A percentile compares a stretch with the other conserved stretches of the same genome.
These are phyloP conservation scores for Tilletia setariae DNA, from an alignment of 1,284 basidiomycete genomes.

Conservation along the genomic window DNA sequence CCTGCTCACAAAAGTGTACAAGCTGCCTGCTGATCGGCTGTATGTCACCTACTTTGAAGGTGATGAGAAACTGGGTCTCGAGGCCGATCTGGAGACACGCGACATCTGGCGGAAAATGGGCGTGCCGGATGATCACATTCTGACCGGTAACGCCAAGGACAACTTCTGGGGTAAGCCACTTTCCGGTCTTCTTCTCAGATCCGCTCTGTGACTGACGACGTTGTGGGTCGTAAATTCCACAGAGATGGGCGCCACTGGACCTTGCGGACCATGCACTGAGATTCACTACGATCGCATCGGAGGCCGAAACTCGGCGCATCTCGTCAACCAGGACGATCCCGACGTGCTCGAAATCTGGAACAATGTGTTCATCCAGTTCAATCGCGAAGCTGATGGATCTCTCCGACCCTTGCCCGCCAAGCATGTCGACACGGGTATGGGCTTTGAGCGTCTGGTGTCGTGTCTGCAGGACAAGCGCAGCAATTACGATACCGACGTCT, in stretches of 20 bases:
- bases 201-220: neutral
- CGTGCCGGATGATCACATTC: conserved; percentile 80
- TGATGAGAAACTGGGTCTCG: conserved; percentile 77
- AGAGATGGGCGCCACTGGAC: conserved; percentile 98
- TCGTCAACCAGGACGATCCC: conserved; percentile 93
- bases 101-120: conserved; percentile 83
- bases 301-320: conserved; percentile 80
- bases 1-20: conserved; percentile 82
- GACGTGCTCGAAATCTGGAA: conserved; percentile 99
- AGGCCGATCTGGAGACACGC: conserved; percentile 77
- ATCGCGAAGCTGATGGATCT: conserved; percentile 83
- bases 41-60: conserved; percentile 99
- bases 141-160: conserved; percentile 92
- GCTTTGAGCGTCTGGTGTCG: conserved; percentile 94
- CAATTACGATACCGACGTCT: conserved; percentile 97
- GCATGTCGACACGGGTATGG: conserved; percentile 98
- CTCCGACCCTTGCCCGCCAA: conserved; percentile 80
- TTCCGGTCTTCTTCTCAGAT: neutral
- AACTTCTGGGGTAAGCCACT: conserved; percentile 87
- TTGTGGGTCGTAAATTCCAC: conserved; percentile 21
- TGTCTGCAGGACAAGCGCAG: conserved; percentile 84
- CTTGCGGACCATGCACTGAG: conserved; percentile 96
- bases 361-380: conserved; percentile 98
- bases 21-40: conserved; percentile 80
- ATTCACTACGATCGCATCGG: conserved; percentile 96